Evolutionary conservation across 176 grass and related monocot species (phyloP), one percentile per base, ranked within the genome.

Genomic region (Eleusine coracana): DNA sequence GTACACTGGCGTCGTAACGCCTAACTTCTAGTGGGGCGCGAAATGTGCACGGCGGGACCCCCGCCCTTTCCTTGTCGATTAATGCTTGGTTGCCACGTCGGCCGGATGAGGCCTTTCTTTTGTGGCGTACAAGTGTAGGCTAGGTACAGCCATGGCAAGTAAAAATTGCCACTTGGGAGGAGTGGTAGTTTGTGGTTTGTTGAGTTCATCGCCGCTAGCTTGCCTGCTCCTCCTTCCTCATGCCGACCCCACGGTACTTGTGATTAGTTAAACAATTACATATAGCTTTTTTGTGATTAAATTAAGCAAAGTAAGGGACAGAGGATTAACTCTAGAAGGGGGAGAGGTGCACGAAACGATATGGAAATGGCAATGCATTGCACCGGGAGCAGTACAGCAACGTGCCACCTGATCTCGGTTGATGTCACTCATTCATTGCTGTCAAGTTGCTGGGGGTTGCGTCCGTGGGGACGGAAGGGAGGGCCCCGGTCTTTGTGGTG

Each of bases 1-100:
- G 68, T 66, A 55, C 73, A 21, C 55, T 71, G 42, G 39, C 10
- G 41, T 45, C 23, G 61, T 76, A 66, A 61, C 11, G 77, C 71
- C 77, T 70, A 85, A 73, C 73, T 63, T 63, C 13, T 62, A 74
- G 74, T 68, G 79, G 79, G 79, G 79, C 60, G 83, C 66, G 79
- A 67, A 71, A 78, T 75, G 79, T 78, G 78, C 79, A 78, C 21
- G 65, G 11, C 49, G 73, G 78, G 3, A 58, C 88, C 64, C 44
- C 62, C 58, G 58, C 39, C 46, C 40, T 70, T 82, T 72, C 46
- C 83, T 34, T 83, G 79, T 90, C 67, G 68, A 86, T 82, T 68
- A 67, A 68, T 86, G 59, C 42, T 61, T 86, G 79, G 41, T 78
- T 68, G 59, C 80, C 88, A 86, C 83, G 83, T 83, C 61, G 60